Conservation (phyloP, 331 rosid species). For the Arachis monticola region DNA sequence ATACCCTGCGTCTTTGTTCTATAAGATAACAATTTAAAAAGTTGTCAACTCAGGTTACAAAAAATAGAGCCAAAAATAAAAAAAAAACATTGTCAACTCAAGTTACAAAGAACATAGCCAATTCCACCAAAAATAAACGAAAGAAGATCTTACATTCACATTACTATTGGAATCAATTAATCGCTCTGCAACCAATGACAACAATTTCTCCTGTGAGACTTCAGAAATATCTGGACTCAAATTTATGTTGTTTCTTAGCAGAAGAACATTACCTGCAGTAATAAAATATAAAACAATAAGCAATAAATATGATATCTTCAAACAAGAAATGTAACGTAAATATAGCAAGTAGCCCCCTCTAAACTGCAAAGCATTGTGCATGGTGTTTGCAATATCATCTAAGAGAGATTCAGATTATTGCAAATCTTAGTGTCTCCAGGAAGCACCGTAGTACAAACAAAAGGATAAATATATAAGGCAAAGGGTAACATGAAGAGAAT, state of each 20-base stretch:
- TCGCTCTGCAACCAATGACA: slow-evolving; percentile 87
- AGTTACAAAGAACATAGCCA: slow-evolving; percentile 23
- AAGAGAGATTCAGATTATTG: slow-evolving; percentile 10
- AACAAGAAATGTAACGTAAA: slow-evolving; percentile 30
- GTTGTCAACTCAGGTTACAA: slow-evolving; percentile 34
- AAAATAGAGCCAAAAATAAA: not conserved
- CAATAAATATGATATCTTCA: not conserved
- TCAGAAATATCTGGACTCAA: slow-evolving; percentile 80
- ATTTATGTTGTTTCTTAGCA: slow-evolving; percentile 76
- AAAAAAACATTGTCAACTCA: slow-evolving; percentile 28
- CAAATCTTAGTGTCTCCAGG: slow-evolving; percentile 7
- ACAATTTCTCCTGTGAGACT: slow-evolving; percentile 96
- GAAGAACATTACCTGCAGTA: slow-evolving; percentile 86
- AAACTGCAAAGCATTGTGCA: slow-evolving; percentile 22
- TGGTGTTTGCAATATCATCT: not conserved
- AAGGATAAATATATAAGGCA: not conserved
- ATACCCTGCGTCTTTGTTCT: slow-evolving; percentile 92
- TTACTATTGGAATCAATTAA: slow-evolving; percentile 88
- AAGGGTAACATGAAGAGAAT: slow-evolving; percentile 3
- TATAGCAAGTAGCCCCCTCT: slow-evolving; percentile 12
- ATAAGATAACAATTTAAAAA: slow-evolving; percentile 35
- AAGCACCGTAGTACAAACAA: slow-evolving; percentile 5
- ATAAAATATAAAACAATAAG: slow-evolving; percentile 16
- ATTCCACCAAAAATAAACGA: not conserved
- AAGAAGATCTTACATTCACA: slow-evolving; percentile 59